Conservation (phyloP, 2,329 filamentous ascomycete genomes). For the Colletotrichum tropicicola region DNA sequence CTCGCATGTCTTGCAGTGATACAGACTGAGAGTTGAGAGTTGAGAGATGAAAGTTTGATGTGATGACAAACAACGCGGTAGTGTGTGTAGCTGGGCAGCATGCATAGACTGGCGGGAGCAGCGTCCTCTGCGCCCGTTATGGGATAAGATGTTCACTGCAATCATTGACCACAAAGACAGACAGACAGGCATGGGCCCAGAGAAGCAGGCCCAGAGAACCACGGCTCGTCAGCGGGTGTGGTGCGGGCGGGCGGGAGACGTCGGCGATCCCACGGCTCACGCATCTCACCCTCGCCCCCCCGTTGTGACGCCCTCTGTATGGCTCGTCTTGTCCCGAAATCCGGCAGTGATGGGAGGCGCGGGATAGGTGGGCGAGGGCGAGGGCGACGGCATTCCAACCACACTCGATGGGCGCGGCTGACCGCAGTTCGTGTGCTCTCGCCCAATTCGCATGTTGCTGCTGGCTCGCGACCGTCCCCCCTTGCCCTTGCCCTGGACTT, state of each 20-base stretch:
- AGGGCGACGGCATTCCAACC: slow-evolving; percentile 10
- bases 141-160: neutral
- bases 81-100: too few relatives aligned
- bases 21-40: too few relatives aligned
- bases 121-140: neutral
- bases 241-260: neutral
- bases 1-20: too few relatives aligned
- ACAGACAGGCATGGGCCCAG: neutral
- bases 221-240: neutral
- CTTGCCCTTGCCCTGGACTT: neutral
- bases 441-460: neutral
- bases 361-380: neutral
- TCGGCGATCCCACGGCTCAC: neutral
- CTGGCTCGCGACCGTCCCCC: neutral
- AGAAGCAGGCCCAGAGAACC: neutral
- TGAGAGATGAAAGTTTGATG: neutral
- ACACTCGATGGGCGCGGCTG: slow-evolving; percentile 18
- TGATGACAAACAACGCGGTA: neutral
- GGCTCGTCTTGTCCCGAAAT: slow-evolving; percentile 4
- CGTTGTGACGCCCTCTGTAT: neutral
- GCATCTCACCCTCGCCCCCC: neutral
- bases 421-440: neutral
- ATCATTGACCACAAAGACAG: neutral
- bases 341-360: neutral
- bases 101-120: too few relatives aligned